Evolutionary conservation across 2,329 filamentous ascomycete genomes (phyloP).

Genomic region (Pseudogymnoascus sp.): DNA sequence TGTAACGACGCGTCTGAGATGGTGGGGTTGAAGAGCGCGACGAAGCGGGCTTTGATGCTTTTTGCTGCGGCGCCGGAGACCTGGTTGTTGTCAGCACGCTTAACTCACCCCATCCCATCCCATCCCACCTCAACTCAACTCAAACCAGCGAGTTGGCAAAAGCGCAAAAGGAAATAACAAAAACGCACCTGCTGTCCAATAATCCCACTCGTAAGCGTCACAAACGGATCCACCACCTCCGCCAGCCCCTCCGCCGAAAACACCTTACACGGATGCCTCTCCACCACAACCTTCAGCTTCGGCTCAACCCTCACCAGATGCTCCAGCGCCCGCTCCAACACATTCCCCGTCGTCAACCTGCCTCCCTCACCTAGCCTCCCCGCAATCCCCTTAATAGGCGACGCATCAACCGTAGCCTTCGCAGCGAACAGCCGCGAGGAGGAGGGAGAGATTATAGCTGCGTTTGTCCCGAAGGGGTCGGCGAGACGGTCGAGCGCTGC

Average conservation of each 20-base stretch:
- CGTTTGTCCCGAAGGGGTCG: conserved; percentile 58
- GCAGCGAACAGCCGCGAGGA: conserved; percentile 53
- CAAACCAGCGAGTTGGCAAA: too few species aligned
- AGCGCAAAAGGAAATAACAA: conserved; percentile 17
- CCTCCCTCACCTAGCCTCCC: conserved; percentile 28
- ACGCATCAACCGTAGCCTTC: conserved; percentile 38
- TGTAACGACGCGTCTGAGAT: conserved; percentile 21
- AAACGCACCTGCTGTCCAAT: conserved; percentile 69
- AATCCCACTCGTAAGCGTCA: conserved; percentile 73
- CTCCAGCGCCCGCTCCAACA: conserved; percentile 66
- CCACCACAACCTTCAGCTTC: conserved; percentile 62
- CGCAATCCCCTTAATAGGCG: conserved; percentile 33
- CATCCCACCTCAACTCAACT: too few species aligned
- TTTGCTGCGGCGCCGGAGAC: conserved; percentile 87
- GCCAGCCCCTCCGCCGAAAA: conserved; percentile 78
- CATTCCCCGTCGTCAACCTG: conserved; percentile 50
- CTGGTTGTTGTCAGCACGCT: conserved; percentile 18
- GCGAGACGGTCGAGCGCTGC: conserved; percentile 43
- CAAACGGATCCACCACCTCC: conserved; percentile 82
- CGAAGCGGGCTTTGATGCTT: conserved; percentile 80
- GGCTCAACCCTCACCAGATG: conserved; percentile 68
- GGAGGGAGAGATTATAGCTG: conserved; percentile 61
- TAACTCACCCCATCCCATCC: not conserved
- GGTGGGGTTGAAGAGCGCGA: conserved; percentile 55
- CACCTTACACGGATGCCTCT: conserved; percentile 64